Conservation (phyloP, 2,329 filamentous ascomycete species). For the Aspergillus felis region DNA sequence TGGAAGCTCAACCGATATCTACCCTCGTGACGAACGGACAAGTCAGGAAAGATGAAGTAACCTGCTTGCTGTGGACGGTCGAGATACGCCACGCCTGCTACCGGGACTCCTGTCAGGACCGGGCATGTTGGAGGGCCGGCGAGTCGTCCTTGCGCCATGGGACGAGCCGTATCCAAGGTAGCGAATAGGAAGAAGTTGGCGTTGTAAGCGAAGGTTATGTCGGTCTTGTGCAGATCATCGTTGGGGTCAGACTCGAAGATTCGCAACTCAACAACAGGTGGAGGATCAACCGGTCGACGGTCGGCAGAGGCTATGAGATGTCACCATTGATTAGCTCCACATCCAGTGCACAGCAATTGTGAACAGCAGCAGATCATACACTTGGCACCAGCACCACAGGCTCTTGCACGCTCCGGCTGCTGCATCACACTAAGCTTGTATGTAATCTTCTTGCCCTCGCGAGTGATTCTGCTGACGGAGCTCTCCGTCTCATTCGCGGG, state of each 20-base stretch:
- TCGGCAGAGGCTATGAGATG: conserved; percentile 67
- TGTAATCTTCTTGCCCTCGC: conserved; percentile 70
- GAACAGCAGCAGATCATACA: conserved; percentile 52
- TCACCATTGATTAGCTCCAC: conserved; percentile 8
- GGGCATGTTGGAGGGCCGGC: conserved; percentile 66
- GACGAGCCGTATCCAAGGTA: conserved; percentile 80
- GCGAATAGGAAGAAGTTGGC: conserved; percentile 97
- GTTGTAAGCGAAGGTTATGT: conserved; percentile 86
- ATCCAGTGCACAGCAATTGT: conserved; percentile 2
- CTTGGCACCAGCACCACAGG: conserved; percentile 92
- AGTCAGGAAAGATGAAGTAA: conserved; percentile 96
- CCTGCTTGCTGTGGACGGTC: conserved; percentile 76
- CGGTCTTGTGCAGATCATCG: conserved; percentile 57
- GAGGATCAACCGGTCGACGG: conserved; percentile 87
- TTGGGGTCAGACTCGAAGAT: conserved; percentile 65
- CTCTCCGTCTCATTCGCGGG: conserved; percentile 54
- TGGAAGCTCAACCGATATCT: conserved; percentile 89
- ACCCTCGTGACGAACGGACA: conserved; percentile 93
- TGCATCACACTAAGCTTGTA: conserved; percentile 86
- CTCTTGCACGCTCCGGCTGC: conserved; percentile 88
- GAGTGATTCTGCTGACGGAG: conserved; percentile 58
- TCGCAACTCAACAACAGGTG: conserved; percentile 86
- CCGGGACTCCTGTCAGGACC: conserved; percentile 88
- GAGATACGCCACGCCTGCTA: conserved; percentile 92
- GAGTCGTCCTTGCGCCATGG: conserved; percentile 75